phyloP scores from a whole-genome alignment of 225 moss, liverwort and hornwort species.

The Neckera pumila region DNA sequence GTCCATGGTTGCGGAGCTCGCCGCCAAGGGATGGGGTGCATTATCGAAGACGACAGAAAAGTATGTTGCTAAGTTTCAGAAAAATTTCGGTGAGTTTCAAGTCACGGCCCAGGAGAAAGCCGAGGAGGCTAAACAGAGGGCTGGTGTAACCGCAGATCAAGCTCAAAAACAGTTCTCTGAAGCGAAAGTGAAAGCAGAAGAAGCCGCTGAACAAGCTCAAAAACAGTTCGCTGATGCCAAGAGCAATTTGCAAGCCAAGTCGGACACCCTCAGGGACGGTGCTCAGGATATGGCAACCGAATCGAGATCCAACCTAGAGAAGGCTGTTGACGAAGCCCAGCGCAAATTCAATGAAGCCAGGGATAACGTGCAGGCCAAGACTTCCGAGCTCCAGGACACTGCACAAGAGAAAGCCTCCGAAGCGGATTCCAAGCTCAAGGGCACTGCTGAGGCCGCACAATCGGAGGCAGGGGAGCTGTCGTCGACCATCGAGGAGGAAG shows the following conservation, averaged over 20 bases:
- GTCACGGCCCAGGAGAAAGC: conserved; percentile 19
- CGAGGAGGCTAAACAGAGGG: not conserved
- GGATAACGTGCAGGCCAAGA: not conserved
- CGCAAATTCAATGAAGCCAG: not conserved
- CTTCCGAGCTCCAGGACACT: not conserved
- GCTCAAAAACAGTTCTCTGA: conserved; percentile 10
- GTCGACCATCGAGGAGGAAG: conserved; percentile 3
- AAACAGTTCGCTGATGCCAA: not conserved
- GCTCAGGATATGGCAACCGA: not conserved
- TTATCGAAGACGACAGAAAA: conserved; percentile 24
- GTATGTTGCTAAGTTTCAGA: conserved; percentile 23
- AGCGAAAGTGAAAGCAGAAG: not conserved
- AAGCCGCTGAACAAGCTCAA: not conserved
- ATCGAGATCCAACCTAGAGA: not conserved
- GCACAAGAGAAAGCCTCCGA: not conserved
- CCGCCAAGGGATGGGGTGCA: conserved; percentile 31
- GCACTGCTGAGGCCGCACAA: conserved; percentile 2
- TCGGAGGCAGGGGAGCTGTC: conserved; percentile 1
- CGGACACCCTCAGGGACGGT: not conserved
- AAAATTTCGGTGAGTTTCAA: conserved; percentile 7
- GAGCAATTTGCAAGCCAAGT: not conserved
- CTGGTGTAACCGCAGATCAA: conserved; percentile 6
- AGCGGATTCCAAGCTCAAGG: not conserved
- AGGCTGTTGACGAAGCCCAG: not conserved
- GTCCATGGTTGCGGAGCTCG: conserved; percentile 22